Evolutionary conservation across 176 grass and related monocot species (phyloP).

Genomic region (Lolium rigidum): DNA sequence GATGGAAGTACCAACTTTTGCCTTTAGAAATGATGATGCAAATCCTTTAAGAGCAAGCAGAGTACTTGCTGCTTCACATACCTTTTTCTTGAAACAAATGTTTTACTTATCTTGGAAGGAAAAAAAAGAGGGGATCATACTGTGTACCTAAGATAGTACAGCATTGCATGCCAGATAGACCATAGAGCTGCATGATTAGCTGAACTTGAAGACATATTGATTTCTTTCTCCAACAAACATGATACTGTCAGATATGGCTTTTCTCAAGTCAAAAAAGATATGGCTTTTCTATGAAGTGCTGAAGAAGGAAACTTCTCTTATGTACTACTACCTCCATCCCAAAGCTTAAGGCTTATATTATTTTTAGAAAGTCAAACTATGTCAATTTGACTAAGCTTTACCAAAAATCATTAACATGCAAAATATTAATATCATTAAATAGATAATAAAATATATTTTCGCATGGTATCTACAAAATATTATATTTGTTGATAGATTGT

Average conservation of each 20-base stretch:
- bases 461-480: no score
- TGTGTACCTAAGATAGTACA: background rate
- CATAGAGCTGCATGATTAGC: background rate
- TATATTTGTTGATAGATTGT: no score
- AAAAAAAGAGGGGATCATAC: background rate
- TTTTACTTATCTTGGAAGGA: background rate
- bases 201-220: background rate
- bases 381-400: no score
- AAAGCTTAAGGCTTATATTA: no score
- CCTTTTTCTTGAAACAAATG: background rate
- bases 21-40: background rate
- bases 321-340: background rate
- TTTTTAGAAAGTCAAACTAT: no score
- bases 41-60: background rate
- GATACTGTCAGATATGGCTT: background rate
- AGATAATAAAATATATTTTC: no score
- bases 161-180: background rate
- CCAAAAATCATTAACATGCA: no score
- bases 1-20: constrained; percentile 17
- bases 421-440: no score
- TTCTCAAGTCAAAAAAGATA: background rate
- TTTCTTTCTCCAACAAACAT: background rate
- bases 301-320: background rate
- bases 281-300: background rate
- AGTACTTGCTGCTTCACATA: background rate